phyloP scores from a whole-genome alignment of 2,329 filamentous ascomycete species.

The Arthrobotrys entomopaga region DNA sequence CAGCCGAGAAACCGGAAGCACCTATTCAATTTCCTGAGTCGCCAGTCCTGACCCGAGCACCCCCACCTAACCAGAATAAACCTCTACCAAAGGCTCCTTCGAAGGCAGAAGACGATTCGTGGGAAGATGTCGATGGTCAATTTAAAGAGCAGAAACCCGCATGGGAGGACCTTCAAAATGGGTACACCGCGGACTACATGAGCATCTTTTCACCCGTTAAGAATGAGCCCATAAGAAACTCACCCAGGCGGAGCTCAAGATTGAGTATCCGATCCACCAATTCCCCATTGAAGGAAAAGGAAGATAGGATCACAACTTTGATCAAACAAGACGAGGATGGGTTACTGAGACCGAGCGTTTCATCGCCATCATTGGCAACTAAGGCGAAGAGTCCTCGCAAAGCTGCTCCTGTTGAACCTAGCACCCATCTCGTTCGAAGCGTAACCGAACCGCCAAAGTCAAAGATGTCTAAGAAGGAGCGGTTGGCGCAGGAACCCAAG shows the following conservation, averaged over 20 bases:
- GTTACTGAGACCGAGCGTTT: slow-evolving; percentile 39
- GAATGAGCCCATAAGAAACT: slow-evolving; percentile 41
- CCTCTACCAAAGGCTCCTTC: slow-evolving; percentile 40
- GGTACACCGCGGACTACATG: slow-evolving; percentile 51
- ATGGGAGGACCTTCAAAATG: slow-evolving; percentile 52
- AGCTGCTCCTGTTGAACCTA: neutral
- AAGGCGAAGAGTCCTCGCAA: slow-evolving; percentile 26
- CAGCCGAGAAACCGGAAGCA: slow-evolving; percentile 44
- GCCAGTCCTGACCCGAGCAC: slow-evolving; percentile 19
- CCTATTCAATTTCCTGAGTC: slow-evolving; percentile 44
- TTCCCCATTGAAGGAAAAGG: slow-evolving; percentile 33
- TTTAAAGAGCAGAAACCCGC: slow-evolving; percentile 49
- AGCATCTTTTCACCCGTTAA: slow-evolving; percentile 53
- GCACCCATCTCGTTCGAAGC: slow-evolving; percentile 1
- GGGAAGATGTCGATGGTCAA: slow-evolving; percentile 38
- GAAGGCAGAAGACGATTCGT: slow-evolving; percentile 28
- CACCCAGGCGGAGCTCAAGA: slow-evolving; percentile 36
- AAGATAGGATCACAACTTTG: slow-evolving; percentile 31
- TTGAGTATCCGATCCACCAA: slow-evolving; percentile 43
- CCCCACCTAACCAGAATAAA: slow-evolving; percentile 33
- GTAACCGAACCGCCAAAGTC: slow-evolving; percentile 26
- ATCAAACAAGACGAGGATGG: slow-evolving; percentile 50
- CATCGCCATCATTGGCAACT: slow-evolving; percentile 37
- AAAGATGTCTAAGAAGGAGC: slow-evolving; percentile 27
- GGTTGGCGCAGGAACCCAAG: slow-evolving; percentile 8